Percentiles rank a stretch among this genome's conserved stretches.
Evolutionary conservation across 2,329 filamentous ascomycete species (phyloP).

Genomic region (Fusarium acutatum): DNA sequence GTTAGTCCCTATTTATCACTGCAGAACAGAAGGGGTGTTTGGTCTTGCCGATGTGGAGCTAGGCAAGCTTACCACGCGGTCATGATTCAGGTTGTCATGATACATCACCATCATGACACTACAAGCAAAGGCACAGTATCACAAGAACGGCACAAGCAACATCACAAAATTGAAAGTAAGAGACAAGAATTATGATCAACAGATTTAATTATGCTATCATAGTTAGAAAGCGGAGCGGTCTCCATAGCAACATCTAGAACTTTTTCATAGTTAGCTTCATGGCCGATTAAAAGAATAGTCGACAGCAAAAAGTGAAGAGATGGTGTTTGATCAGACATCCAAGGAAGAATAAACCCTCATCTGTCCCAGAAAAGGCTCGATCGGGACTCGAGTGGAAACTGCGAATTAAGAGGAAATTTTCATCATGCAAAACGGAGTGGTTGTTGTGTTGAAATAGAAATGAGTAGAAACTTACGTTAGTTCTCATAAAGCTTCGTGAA

Average conservation of each 20-base stretch:
- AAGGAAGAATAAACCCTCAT: conserved; percentile 78
- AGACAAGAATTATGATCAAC: not conserved
- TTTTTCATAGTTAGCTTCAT: conserved; percentile 38
- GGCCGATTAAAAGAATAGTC: not conserved
- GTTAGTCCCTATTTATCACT: not conserved
- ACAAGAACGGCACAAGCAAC: not conserved
- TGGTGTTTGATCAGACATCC: conserved; percentile 71
- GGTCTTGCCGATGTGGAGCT: not conserved
- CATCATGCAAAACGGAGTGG: conserved; percentile 63
- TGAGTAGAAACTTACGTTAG: conserved; percentile 29
- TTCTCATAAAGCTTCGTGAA: not conserved
- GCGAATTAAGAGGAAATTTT: conserved; percentile 82
- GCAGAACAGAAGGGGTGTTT: not conserved
- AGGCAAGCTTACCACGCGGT: not conserved
- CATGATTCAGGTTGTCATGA: not conserved
- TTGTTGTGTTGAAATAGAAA: conserved; percentile 9
- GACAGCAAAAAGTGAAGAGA: conserved; percentile 19
- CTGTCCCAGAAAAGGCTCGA: conserved; percentile 72
- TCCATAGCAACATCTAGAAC: conserved; percentile 1
- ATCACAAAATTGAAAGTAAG: not conserved
- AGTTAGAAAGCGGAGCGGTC: not conserved
- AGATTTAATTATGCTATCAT: not conserved
- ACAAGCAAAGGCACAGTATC: not conserved
- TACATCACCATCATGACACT: not conserved
- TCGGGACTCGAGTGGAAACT: conserved; percentile 85